A percentile compares a stretch with the other conserved stretches of the same genome.
phyloP scores from a whole-genome alignment of 345 rosid genomes.

The Mallotus nudiflorus region DNA sequence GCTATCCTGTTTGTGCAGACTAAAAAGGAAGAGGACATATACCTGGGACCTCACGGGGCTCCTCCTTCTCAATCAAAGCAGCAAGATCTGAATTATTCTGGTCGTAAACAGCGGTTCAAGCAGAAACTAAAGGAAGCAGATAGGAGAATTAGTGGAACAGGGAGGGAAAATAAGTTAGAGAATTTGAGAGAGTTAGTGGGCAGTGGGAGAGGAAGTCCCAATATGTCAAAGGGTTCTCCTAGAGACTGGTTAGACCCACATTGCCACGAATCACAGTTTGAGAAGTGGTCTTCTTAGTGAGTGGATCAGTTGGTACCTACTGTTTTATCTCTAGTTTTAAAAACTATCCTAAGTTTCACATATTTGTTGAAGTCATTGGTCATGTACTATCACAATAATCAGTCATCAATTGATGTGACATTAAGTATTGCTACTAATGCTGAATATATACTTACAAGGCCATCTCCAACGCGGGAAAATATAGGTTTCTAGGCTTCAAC shows the following conservation, averaged over 20 bases:
- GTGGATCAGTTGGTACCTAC: conserved; percentile 5
- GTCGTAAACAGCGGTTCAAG: conserved; percentile 79
- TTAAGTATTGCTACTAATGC: conserved; percentile 13
- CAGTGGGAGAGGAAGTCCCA: conserved; percentile 37
- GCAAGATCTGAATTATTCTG: conserved; percentile 49
- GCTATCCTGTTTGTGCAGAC: conserved; percentile 30
- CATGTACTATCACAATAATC: conserved; percentile 30
- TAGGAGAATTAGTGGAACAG: conserved; percentile 50
- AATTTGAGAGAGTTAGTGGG: conserved; percentile 76
- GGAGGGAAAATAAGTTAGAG: conserved; percentile 87
- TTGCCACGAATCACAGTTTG: conserved; percentile 83
- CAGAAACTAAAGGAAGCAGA: conserved; percentile 93
- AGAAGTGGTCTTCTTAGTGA: conserved; percentile 57
- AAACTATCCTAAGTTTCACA: conserved; percentile 9
- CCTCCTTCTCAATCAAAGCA: conserved; percentile 75
- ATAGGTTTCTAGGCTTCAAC: too few relatives aligned
- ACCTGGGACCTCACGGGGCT: conserved; percentile 93
- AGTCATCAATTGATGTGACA: conserved; percentile 3
- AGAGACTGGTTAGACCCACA: conserved; percentile 95
- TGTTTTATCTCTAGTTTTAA: conserved; percentile 2
- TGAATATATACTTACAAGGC: too few relatives aligned
- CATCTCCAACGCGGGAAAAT: too few relatives aligned
- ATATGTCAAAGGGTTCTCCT: conserved; percentile 50
- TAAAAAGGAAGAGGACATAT: conserved; percentile 67
- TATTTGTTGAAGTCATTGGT: conserved; percentile 24